Percentiles rank a stretch among this genome's conserved stretches.
Conservation (phyloP, 108 stramenopile genomes). For the Nitzschia sp. region DNA sequence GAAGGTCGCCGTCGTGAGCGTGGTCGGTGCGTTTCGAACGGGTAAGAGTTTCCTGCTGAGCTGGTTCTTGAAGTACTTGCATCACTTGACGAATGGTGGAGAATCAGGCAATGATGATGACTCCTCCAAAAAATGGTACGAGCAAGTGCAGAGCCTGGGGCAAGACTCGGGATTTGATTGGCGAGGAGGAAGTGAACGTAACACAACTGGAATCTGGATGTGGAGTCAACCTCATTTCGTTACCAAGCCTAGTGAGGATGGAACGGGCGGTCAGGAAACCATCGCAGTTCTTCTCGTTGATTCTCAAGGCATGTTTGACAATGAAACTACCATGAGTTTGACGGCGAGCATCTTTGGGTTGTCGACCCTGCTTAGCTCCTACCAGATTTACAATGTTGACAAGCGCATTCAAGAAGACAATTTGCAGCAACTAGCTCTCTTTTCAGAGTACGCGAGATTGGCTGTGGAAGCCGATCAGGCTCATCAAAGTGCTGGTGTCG, state of each 20-base stretch:
- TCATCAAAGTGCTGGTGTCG: conserved; percentile 21
- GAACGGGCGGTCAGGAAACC: conserved; percentile 53
- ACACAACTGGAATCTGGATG: conserved; percentile 99
- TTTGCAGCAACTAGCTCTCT: conserved; percentile 97
- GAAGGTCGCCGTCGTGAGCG: conserved; percentile 94
- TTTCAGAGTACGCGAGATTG: conserved; percentile 96
- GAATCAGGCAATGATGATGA: conserved; percentile 5
- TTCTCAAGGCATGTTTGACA: conserved; percentile 99
- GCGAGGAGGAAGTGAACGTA: conserved; percentile 91
- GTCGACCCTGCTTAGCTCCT: conserved; percentile 87
- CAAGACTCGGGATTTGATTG: conserved; percentile 87
- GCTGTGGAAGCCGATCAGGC: conserved; percentile 72
- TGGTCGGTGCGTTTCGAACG: conserved; percentile 98
- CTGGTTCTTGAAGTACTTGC: conserved; percentile 92
- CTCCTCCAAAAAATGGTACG: conserved; percentile 60
- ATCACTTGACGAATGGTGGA: conserved; percentile 23
- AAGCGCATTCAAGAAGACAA: conserved; percentile 99
- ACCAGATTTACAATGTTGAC: conserved; percentile 98
- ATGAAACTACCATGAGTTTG: conserved; percentile 95
- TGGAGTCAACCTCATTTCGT: conserved; percentile 96
- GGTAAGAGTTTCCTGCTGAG: conserved; percentile 96
- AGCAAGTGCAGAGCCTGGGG: conserved; percentile 52
- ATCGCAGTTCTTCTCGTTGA: conserved; percentile 94
- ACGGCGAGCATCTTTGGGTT: conserved; percentile 98
- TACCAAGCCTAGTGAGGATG: conserved; percentile 27